A percentile compares a stretch with the other conserved stretches of the same genome.
These are phyloP conservation scores for Daldinia loculata DNA, from an alignment of 495 filamentous ascomycete genomes.

Conservation along the genomic window DNA sequence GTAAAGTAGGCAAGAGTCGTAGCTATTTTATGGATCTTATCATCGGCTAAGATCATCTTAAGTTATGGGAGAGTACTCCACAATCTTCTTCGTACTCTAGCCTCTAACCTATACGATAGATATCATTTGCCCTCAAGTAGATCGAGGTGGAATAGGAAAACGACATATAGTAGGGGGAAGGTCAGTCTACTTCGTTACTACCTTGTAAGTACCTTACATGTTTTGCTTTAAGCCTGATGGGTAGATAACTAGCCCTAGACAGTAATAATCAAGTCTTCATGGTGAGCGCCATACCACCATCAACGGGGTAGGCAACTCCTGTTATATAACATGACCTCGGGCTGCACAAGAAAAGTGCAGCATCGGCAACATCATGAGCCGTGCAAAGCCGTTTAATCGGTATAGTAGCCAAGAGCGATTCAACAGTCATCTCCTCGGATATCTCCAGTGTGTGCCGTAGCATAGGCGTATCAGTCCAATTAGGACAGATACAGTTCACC, in stretches of 20 bases:
- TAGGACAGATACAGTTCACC: constrained; percentile 56
- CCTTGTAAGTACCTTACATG: background rate
- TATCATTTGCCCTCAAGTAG: too few relatives aligned
- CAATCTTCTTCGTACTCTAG: too few relatives aligned
- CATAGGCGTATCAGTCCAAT: constrained; percentile 55
- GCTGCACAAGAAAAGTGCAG: constrained; percentile 54
- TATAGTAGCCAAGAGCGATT: constrained; percentile 20
- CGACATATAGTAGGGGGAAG: too few relatives aligned
- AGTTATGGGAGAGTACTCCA: too few relatives aligned
- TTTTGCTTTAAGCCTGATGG: background rate
- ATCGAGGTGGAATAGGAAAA: too few relatives aligned
- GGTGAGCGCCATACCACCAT: constrained; percentile 34
- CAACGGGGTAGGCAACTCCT: constrained; percentile 42
- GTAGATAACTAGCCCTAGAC: background rate
- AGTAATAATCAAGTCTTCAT: background rate
- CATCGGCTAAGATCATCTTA: too few relatives aligned
- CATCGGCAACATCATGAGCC: constrained; percentile 55
- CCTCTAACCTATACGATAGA: too few relatives aligned
- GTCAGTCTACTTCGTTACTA: background rate
- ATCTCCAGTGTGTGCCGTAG: constrained; percentile 24
- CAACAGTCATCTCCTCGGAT: background rate
- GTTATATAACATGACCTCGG: constrained; percentile 52
- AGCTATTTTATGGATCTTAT: too few relatives aligned
- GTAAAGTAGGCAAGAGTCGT: too few relatives aligned
- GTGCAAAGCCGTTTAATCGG: constrained; percentile 51